Base-by-base conservation (phyloP, 805 yeast genomes). In the Zygosaccharomyces rouxii region DNA sequence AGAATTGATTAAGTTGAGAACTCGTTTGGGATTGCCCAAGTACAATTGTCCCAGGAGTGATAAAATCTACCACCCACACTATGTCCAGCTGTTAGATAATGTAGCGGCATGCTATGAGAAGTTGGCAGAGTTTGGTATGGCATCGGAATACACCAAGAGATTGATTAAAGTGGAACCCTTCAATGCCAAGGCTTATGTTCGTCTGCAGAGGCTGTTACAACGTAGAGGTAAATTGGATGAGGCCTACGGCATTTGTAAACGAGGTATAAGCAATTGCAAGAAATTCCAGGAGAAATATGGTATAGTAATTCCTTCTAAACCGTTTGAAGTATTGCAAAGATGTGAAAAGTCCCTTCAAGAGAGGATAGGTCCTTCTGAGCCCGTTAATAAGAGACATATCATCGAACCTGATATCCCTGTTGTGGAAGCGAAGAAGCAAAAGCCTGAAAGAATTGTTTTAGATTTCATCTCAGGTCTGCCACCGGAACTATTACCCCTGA, bases 51-150 rank as follows among this genome's bases (percentile, higher is more conserved):
- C 44, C 7, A 43, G 35, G 26, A 50, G 42, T 49, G 44, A 22
- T 35, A 50, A 46, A 33, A 30, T 57, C 6, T 55, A 54, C 39
- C 70, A 66, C 44, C 69, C 70, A 2, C 49, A 49, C 37, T 56
- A 58, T 23, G 49, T 55, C 11, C 56, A 58, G 33, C 30, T 64
- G 7, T 43, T 65, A 44, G 69, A 62, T 37, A 60, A 59, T 46
- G 37, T 63, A 5, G 51, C 63, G 6, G 63, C 66, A 0, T 55
- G 63, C 11, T 61, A 59, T 51, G 67, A 62, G 43, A 64, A 60
- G 44, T 21, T 62, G 22, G 56, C 57, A 11, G 58, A 62, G 22
- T 21, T 57, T 10, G 49, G 50, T 4, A 58, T 53, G 21, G 66
- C 67, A 1, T 31, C 58, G 26, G 49, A 47, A 29, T 57, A 55